These are phyloP conservation scores for Coniochaeta hoffmannii DNA, from an alignment of 2,329 filamentous ascomycete species.

Conservation along the genomic window DNA sequence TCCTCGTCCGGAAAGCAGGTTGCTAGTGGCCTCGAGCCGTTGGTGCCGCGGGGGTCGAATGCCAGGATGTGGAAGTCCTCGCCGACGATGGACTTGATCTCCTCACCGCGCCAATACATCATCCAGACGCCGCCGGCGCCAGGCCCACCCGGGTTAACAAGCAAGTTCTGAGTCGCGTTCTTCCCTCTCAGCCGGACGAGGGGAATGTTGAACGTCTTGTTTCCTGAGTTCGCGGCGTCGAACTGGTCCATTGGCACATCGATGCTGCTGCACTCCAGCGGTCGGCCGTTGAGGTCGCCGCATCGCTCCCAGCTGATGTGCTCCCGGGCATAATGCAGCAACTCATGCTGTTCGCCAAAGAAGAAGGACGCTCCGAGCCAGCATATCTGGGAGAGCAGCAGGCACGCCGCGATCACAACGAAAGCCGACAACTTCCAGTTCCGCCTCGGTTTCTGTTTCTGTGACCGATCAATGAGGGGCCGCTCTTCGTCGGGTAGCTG, in stretches of 20 bases:
- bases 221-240: conserved; percentile 18
- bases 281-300: conserved; percentile 25
- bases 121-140: conserved; percentile 33
- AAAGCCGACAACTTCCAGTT: background rate
- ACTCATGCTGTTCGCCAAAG: background rate
- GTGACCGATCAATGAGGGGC: background rate
- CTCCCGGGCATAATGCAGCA: conserved; percentile 24
- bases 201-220: conserved; percentile 35
- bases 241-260: conserved; percentile 41
- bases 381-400: background rate
- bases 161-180: conserved; percentile 33
- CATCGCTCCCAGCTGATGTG: conserved; percentile 30
- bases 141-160: conserved; percentile 41
- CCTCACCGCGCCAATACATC: conserved; percentile 25
- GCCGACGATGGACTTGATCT: conserved; percentile 28
- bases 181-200: conserved; percentile 35
- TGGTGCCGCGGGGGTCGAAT: conserved; percentile 41
- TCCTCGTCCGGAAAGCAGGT: conserved; percentile 30
- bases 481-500: background rate
- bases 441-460: background rate
- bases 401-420: background rate
- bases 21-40: conserved; percentile 24
- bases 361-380: background rate
- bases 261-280: conserved; percentile 34
- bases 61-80: conserved; percentile 37